Base-by-base conservation (phyloP, 2,329 filamentous ascomycete species). In the Fusarium succisae region DNA sequence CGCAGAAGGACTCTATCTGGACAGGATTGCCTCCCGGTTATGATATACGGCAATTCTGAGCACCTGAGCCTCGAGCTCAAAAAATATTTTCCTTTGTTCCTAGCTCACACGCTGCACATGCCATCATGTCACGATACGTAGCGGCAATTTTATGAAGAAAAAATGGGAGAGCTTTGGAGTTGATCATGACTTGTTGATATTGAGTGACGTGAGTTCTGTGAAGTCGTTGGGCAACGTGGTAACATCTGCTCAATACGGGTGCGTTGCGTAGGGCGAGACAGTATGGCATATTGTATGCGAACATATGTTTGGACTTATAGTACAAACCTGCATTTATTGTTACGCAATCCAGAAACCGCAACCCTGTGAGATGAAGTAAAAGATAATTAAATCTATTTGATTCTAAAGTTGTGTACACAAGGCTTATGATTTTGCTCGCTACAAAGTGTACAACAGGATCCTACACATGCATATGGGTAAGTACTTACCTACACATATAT, bases 1-100 rank as follows among this genome's bases (percentile, higher is more conserved):
- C 69, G 76, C 75, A 76, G 78, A 81, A 80, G 80, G 80, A 79
- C 79, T 81, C 78, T 84, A 84, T 84, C 83, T 86, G 83, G 84
- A 84, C 80, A 79, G 80, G 79, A 80, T 82, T 83, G 82, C 84
- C 83, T 83, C 75, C 79, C 79, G 78, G 78, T 79, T 80, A 78
- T 79, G 79, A 80, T 77, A 74, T 69, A 71, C 72, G 73, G 73
- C 76, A 79, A 77, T 74, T 72, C 75, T 73, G 64, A 68, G 68
- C 67, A 72, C 65, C 54, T 61, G 64, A 55, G 70, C 54, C 53
- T 67, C 48, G 56, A 61, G 68, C 67, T 79, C 67, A 62, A 69
- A 73, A 66, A 74, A 76, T 73, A 70, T 78, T 83, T 83, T 84
- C 78, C 79, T 82, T 84, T 82, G 79, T 82, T 81, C 74, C 76